phyloP scores from a whole-genome alignment of 768 basidiomycete species.

The Paxillus ammoniavirescens region DNA sequence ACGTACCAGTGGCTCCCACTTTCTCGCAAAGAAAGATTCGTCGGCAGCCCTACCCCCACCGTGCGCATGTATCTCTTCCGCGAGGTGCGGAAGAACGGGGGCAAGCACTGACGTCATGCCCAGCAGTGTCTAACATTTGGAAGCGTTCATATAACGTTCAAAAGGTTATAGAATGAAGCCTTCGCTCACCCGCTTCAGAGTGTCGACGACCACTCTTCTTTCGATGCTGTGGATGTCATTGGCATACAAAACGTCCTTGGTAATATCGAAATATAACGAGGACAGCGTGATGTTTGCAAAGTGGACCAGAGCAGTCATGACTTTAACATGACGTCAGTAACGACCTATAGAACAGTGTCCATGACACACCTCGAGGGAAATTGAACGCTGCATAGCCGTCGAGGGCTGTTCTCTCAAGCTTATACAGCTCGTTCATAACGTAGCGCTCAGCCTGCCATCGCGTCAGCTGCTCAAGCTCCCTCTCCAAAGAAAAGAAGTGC shows the following conservation, averaged over 20 bases:
- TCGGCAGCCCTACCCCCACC: constrained; percentile 13
- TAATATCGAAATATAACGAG: constrained; percentile 88
- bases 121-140: constrained; percentile 50
- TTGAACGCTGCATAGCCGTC: constrained; percentile 72
- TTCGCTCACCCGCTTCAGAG: constrained; percentile 61
- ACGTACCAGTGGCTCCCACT: constrained; percentile 72
- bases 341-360: neutral
- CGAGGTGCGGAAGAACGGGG: constrained; percentile 86
- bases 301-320: constrained; percentile 65
- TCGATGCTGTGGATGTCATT: constrained; percentile 47
- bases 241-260: constrained; percentile 88
- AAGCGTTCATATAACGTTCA: neutral
- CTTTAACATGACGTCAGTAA: constrained; percentile 38
- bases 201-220: constrained; percentile 66
- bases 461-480: constrained; percentile 6
- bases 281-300: constrained; percentile 87
- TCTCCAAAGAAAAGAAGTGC: constrained; percentile 19
- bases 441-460: constrained; percentile 71
- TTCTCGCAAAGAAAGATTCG: constrained; percentile 64
- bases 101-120: constrained; percentile 72
- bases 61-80: constrained; percentile 74
- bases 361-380: constrained; percentile 71
- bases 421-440: constrained; percentile 80
- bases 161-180: neutral
- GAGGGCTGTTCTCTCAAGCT: constrained; percentile 63